Percentiles rank a stretch among this genome's conserved stretches.
phyloP scores from a whole-genome alignment of 2,329 filamentous ascomycete species.

The Aureobasidium namibiae region DNA sequence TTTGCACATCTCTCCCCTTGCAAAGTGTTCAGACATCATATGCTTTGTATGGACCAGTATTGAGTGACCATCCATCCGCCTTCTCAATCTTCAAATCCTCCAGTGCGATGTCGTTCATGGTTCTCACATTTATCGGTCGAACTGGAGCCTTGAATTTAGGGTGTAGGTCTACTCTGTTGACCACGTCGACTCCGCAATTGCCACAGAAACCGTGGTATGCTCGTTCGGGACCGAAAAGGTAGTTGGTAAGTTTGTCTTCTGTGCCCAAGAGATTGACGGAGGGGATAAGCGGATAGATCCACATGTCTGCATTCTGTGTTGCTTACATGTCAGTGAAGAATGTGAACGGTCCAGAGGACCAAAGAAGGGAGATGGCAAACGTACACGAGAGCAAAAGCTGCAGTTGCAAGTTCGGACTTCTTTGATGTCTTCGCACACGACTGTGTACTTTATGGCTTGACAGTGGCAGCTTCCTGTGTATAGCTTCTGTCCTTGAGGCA shows the following conservation, averaged over 20 bases:
- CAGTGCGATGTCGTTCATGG: neutral
- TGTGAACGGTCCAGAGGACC: too few species aligned
- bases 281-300: neutral
- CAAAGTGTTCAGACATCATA: neutral
- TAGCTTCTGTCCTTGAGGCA: neutral
- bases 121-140: conserved; percentile 2
- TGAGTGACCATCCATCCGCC: neutral
- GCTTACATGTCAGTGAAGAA: neutral
- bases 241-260: neutral
- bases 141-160: neutral
- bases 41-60: neutral
- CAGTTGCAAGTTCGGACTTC: conserved; percentile 4
- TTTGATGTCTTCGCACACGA: neutral
- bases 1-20: neutral
- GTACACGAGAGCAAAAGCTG: conserved; percentile 2
- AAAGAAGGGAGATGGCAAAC: neutral
- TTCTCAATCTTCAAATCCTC: neutral
- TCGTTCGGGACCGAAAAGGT: neutral
- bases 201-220: conserved; percentile 1
- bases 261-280: neutral
- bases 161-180: neutral
- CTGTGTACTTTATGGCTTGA: conserved; percentile 1
- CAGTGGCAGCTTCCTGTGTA: conserved; percentile 11
- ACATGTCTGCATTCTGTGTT: conserved; percentile 2
- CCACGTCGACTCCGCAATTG: conserved; percentile 3